These are phyloP conservation scores for Tetrahymena thermophila DNA, from an alignment of 73 alveolate species.

Conservation along the genomic window DNA sequence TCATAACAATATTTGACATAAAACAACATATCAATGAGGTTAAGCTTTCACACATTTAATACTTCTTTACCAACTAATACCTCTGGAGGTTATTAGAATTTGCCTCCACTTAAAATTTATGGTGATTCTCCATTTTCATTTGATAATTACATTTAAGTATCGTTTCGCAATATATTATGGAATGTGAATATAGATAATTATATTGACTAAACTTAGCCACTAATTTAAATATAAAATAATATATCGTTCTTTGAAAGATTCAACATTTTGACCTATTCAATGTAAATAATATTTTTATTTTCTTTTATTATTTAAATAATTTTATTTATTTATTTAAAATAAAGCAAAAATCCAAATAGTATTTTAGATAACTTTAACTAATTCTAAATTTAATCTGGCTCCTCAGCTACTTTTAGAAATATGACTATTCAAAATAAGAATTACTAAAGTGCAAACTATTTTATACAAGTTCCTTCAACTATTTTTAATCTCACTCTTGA, in stretches of 20 bases:
- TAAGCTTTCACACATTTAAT: background rate
- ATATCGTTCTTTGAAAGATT: background rate
- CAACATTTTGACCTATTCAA: background rate
- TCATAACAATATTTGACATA: background rate
- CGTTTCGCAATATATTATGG: background rate
- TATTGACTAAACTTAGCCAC: background rate
- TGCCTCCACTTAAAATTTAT: background rate
- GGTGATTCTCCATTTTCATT: background rate
- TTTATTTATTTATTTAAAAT: background rate
- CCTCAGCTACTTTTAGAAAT: background rate
- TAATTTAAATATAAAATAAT: background rate
- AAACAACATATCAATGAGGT: background rate
- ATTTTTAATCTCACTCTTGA: background rate
- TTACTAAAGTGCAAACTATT: background rate
- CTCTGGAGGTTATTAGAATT: background rate
- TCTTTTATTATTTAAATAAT: background rate
- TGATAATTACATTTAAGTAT: background rate
- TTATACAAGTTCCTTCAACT: background rate
- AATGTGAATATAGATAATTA: background rate
- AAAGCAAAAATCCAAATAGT: background rate
- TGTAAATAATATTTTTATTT: background rate
- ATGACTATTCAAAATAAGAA: background rate
- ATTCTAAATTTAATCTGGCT: background rate
- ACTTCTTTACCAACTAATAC: background rate
- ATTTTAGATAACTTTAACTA: background rate